Conservation (phyloP, 306 rosid genomes). For the Prinsepia uniflora region DNA sequence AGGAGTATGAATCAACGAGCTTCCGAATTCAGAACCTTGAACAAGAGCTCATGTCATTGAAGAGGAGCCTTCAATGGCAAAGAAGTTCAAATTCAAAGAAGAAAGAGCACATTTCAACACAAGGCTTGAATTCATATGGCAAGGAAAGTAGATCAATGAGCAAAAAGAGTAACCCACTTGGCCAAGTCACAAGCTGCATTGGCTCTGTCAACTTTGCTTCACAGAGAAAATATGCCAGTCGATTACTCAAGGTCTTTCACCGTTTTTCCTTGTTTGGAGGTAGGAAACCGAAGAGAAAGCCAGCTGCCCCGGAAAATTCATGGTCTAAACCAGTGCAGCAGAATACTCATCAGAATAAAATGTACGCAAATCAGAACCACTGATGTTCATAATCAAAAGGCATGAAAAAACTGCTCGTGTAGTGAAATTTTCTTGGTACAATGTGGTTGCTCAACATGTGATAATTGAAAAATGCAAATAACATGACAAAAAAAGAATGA, state of each 20-base stretch:
- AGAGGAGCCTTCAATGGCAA: slow-evolving; percentile 60
- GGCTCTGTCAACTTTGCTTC: slow-evolving; percentile 63
- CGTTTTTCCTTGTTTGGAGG: slow-evolving; percentile 59
- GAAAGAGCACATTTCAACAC: slow-evolving; percentile 36
- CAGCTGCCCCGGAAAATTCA: slow-evolving; percentile 27
- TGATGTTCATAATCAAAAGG: slow-evolving; percentile 2
- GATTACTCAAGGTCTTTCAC: slow-evolving; percentile 50
- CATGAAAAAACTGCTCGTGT: neutral
- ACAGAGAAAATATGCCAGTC: slow-evolving; percentile 59
- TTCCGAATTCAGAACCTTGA: slow-evolving; percentile 78
- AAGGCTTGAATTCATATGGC: slow-evolving; percentile 35
- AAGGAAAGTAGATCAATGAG: slow-evolving; percentile 48
- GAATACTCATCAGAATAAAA: slow-evolving; percentile 11
- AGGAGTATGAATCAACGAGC: slow-evolving; percentile 79
- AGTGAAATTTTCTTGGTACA: neutral
- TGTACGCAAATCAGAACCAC: slow-evolving; percentile 21
- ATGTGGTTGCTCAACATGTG: neutral
- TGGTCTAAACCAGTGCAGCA: slow-evolving; percentile 41
- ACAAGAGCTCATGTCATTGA: slow-evolving; percentile 66
- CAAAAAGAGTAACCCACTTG: slow-evolving; percentile 52
- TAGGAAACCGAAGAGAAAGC: slow-evolving; percentile 49
- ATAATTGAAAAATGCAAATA: neutral
- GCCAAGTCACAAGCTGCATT: slow-evolving; percentile 64
- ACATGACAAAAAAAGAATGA: neutral
- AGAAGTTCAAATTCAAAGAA: slow-evolving; percentile 42